A percentile compares a stretch with the other conserved stretches of the same genome.
phyloP scores from a whole-genome alignment of 2,329 filamentous ascomycete genomes.

The Epichloe hybrida region DNA sequence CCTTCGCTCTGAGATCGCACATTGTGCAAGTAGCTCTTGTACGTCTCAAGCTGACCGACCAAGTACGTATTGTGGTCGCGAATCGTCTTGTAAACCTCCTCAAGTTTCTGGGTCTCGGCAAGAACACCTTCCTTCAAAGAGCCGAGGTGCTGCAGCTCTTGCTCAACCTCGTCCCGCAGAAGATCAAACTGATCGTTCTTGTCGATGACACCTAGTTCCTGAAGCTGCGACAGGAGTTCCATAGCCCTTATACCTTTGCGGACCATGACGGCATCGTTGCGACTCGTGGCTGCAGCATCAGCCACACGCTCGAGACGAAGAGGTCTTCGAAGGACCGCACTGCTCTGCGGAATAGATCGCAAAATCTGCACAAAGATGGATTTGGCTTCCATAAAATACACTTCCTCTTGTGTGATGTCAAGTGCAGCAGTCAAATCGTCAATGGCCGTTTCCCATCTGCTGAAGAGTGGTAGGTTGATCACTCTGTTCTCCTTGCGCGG shows the following conservation, averaged over 20 bases:
- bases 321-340: slow-evolving; percentile 64
- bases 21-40: slow-evolving; percentile 98
- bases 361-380: slow-evolving; percentile 96
- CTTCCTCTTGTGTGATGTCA: slow-evolving; percentile 95
- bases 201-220: slow-evolving; percentile 84
- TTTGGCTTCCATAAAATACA: slow-evolving; percentile 99
- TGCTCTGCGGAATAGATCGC: slow-evolving; percentile 72
- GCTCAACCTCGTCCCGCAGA: slow-evolving; percentile 87
- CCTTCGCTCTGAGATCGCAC: slow-evolving; percentile 94
- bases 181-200: slow-evolving; percentile 82
- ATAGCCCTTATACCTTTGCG: slow-evolving; percentile 95
- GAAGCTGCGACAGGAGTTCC: slow-evolving; percentile 85
- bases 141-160: slow-evolving; percentile 88
- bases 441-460: slow-evolving; percentile 91
- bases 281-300: slow-evolving; percentile 86
- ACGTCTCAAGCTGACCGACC: slow-evolving; percentile 89
- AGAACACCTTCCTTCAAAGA: slow-evolving; percentile 91
- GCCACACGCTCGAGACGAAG: slow-evolving; percentile 81
- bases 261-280: slow-evolving; percentile 97
- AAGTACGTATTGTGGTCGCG: slow-evolving; percentile 94
- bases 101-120: slow-evolving; percentile 74
- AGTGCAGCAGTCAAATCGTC: slow-evolving; percentile 88
- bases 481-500: slow-evolving; percentile 92
- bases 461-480: slow-evolving; percentile 89
- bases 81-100: slow-evolving; percentile 94